Conservation (phyloP, 495 filamentous ascomycete species). For the Tuber microsphaerosporum region DNA sequence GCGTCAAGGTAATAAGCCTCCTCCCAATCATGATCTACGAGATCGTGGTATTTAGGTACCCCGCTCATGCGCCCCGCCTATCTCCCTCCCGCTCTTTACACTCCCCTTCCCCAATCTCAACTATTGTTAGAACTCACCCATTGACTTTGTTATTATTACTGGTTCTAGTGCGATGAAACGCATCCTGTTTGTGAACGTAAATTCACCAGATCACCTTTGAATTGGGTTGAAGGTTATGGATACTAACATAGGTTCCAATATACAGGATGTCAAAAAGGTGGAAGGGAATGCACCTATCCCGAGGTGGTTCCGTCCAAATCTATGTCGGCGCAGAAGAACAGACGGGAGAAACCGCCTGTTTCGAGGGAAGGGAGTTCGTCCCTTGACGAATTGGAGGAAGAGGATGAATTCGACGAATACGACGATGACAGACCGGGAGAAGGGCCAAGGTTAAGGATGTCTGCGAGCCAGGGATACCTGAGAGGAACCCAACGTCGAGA, state of each 20-base stretch:
- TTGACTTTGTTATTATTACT: constrained; percentile 20
- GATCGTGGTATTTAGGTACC: constrained; percentile 17
- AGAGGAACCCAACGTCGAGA: constrained; percentile 32
- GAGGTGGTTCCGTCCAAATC: constrained; percentile 38
- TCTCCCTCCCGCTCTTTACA: constrained; percentile 8
- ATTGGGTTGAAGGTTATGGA: constrained; percentile 19
- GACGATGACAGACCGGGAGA: constrained; percentile 35
- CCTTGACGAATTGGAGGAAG: constrained; percentile 40
- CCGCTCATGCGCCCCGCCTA: constrained; percentile 5
- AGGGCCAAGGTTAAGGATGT: constrained; percentile 32
- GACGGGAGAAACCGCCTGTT: constrained; percentile 33
- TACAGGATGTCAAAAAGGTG: constrained; percentile 42
- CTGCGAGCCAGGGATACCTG: constrained; percentile 32
- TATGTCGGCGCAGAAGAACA: constrained; percentile 27
- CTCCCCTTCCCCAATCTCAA: constrained; percentile 5
- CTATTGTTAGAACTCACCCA: not conserved
- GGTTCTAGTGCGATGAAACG: constrained; percentile 67
- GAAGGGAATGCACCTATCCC: constrained; percentile 42
- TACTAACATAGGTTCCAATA: constrained; percentile 19
- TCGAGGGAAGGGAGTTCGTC: constrained; percentile 41
- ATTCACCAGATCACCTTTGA: constrained; percentile 30
- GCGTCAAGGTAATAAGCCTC: constrained; percentile 66
- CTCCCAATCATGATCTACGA: constrained; percentile 14
- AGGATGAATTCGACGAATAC: constrained; percentile 41
- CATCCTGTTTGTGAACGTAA: constrained; percentile 81